Base-by-base conservation (phyloP, 2,329 filamentous ascomycete species). In the Boeremia lycopersici region DNA sequence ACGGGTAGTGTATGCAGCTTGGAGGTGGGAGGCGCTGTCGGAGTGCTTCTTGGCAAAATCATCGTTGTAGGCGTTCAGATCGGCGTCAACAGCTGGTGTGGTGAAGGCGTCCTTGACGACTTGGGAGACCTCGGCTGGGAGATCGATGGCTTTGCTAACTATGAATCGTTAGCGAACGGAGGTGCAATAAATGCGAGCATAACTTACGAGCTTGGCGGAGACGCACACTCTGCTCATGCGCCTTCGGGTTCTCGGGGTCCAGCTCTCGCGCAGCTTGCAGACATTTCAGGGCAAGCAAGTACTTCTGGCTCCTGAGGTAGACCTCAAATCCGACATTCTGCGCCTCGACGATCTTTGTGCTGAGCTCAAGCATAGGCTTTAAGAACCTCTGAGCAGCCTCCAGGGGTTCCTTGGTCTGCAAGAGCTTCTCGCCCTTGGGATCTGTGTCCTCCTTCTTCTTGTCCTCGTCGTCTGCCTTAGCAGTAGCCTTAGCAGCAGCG, bases 281-380 rank as follows among this genome's bases (percentile, higher is more conserved):
- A 75, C 91, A 96, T 68, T 91, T 90, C 55, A 97, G 82, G 0
- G 95, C 93, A 56, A 96, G 88, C 38, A 96, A 78, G 69, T 90
- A 91, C 79, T 97, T 97, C 72, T 86, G 93, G 93, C 67, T 40
- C 70, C 92, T 84, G 56, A 96, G 81, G 72, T 91, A 93, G 15
- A 99, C 89, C 77, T 98, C 93, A 67, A 97, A 98, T 5, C 92
- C 95, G 47, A 88, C 85, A 61, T 88, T 83, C 76, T 99, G 95
- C 19, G 85, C 90, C 58, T 95, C 86, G 42, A 96, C 84, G 71
- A 87, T 90, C 78, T 89, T 86, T 2, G 92, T 88, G 68, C 87
- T 93, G 69, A 88, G 89, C 73, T 96, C 89, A 56, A 99, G 82
- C 65, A 99, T 79, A 3, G 90, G 92, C 13, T 77, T 81, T 52